Conservation (phyloP, 768 basidiomycete species). For the Termitomyces eurrhizus region DNA sequence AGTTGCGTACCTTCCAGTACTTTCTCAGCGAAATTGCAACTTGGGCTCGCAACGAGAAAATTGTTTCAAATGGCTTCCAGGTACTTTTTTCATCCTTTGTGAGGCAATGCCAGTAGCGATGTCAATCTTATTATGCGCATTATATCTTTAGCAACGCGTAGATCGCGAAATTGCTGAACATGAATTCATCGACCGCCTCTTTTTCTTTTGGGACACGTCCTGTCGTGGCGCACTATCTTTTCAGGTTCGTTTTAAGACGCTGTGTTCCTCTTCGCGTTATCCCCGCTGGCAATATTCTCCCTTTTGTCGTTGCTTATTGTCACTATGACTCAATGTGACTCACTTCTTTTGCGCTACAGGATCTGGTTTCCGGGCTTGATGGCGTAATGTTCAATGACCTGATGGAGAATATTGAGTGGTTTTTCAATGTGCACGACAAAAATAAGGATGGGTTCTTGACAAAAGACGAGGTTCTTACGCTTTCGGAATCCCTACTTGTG, state of each 20-base stretch:
- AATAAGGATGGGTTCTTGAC: conserved; percentile 94
- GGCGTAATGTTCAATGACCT: conserved; percentile 94
- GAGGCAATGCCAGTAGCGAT: background rate
- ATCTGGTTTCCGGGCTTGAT: conserved; percentile 84
- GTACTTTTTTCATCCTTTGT: conserved; percentile 31
- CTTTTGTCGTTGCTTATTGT: background rate
- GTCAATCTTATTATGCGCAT: background rate
- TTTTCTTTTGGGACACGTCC: conserved; percentile 90
- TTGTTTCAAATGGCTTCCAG: conserved; percentile 91
- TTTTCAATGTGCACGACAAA: conserved; percentile 94
- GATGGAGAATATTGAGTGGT: conserved; percentile 99
- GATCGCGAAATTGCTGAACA: conserved; percentile 93
- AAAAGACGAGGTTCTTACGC: conserved; percentile 93
- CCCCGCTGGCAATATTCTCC: background rate
- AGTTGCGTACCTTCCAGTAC: conserved; percentile 76
- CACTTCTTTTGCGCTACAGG: conserved; percentile 39
- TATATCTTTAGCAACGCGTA: conserved; percentile 64
- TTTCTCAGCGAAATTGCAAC: conserved; percentile 92
- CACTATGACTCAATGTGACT: background rate
- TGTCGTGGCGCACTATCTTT: conserved; percentile 83
- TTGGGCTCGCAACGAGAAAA: conserved; percentile 93
- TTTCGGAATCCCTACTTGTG: conserved; percentile 92
- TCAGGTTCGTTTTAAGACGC: conserved; percentile 46
- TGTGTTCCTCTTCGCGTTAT: background rate
- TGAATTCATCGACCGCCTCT: conserved; percentile 90